Evolutionary conservation across 805 yeast species (phyloP).

Genomic region (Suhomyces sp.): DNA sequence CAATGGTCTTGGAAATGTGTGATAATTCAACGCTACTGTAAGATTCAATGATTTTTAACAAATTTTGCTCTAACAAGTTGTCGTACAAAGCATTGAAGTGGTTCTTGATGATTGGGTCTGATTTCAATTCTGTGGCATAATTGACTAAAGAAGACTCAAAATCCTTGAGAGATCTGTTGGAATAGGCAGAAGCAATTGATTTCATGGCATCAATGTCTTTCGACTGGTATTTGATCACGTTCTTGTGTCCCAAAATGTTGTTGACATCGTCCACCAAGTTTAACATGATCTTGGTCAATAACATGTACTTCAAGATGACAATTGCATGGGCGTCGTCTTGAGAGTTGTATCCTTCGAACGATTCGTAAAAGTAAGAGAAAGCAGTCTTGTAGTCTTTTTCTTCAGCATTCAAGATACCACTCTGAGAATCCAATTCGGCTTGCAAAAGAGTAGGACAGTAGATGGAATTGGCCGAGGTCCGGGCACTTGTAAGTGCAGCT

Average conservation of each 20-base stretch:
- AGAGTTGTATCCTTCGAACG: constrained; percentile 85
- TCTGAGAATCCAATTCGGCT: constrained; percentile 92
- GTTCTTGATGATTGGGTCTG: constrained; percentile 84
- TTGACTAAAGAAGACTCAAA: constrained; percentile 79
- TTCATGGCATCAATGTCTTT: constrained; percentile 94
- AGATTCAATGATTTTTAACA: constrained; percentile 93
- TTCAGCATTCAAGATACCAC: constrained; percentile 94
- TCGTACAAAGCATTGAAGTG: constrained; percentile 94
- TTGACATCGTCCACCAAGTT: constrained; percentile 84
- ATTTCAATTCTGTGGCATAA: constrained; percentile 71
- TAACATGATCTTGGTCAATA: constrained; percentile 90
- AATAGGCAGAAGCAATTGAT: constrained; percentile 85
- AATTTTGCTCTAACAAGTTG: constrained; percentile 86
- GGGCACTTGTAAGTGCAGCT: constrained; percentile 90
- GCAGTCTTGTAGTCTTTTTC: constrained; percentile 97
- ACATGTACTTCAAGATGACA: constrained; percentile 85
- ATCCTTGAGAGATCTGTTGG: constrained; percentile 85
- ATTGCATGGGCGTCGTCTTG: constrained; percentile 62
- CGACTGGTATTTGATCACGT: constrained; percentile 66
- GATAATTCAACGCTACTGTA: constrained; percentile 93
- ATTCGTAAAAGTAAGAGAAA: constrained; percentile 90
- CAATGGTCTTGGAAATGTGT: constrained; percentile 84
- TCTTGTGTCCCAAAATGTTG: constrained; percentile 70
- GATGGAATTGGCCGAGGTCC: constrained; percentile 96
- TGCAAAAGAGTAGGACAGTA: constrained; percentile 92